Percentiles rank a stretch among this genome's conserved stretches.
Conservation (phyloP, 139 green algal species). For the Chlorella sp. region DNA sequence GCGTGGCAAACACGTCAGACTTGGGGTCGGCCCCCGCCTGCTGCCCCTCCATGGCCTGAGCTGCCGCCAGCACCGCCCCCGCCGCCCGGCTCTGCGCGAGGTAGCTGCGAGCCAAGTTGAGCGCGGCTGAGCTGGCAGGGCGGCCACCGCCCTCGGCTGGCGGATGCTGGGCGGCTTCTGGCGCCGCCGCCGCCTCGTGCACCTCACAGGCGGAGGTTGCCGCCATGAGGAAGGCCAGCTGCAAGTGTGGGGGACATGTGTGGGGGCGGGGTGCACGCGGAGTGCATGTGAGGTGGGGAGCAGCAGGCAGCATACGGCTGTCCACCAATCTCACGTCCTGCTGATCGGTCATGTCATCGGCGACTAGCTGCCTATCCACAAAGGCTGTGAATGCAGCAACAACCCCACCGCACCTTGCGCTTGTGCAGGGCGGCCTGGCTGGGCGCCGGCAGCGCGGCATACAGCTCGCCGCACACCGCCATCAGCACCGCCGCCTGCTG, state of each 20-base stretch:
- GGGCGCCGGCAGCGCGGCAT: constrained; percentile 1
- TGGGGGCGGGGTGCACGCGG: no score
- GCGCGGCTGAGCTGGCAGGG: background rate
- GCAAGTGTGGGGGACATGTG: no score
- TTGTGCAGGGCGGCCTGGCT: background rate
- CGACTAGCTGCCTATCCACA: no score
- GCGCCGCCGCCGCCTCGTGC: background rate
- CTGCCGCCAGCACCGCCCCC: background rate
- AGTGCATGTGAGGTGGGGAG: no score
- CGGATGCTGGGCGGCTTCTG: no score
- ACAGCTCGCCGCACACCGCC: constrained; percentile 20
- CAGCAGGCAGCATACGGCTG: no score
- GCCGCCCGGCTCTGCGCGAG: background rate
- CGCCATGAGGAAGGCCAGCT: constrained; percentile 31
- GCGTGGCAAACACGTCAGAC: constrained; percentile 4
- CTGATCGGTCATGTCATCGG: no score
- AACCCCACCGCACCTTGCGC: constrained; percentile 3
- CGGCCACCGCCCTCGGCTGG: no score
- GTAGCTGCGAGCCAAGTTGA: constrained; percentile 4
- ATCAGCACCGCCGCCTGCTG: constrained; percentile 29
- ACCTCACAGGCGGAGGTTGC: constrained; percentile 7
- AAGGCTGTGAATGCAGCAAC: background rate
- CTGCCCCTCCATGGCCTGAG: background rate
- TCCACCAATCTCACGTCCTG: no score
- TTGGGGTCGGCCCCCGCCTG: background rate